Conservation (phyloP, 495 filamentous ascomycete genomes). For the Xylaria longipes region DNA sequence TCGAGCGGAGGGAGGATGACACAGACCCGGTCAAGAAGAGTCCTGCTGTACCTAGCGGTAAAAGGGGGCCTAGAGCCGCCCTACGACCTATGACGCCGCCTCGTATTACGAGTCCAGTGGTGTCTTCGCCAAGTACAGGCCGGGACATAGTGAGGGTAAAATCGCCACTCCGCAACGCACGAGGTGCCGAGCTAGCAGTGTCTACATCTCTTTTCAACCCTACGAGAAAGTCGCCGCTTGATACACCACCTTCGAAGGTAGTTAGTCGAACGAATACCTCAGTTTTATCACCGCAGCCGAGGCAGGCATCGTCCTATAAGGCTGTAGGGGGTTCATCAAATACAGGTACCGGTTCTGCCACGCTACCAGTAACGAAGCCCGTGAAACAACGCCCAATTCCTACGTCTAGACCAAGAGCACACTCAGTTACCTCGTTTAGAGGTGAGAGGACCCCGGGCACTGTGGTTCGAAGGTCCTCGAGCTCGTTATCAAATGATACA, state of each 20-base stretch:
- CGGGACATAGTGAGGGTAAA: background rate
- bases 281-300: slow-evolving; percentile 32
- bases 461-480: slow-evolving; percentile 34
- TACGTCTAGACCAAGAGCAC: background rate
- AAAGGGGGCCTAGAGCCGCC: slow-evolving; percentile 33
- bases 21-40: slow-evolving; percentile 49
- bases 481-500: slow-evolving; percentile 49
- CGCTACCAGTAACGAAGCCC: background rate
- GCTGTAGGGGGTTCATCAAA: slow-evolving; percentile 18
- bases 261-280: slow-evolving; percentile 22
- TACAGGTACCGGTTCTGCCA: background rate
- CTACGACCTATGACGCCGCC: slow-evolving; percentile 34
- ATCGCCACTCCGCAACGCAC: slow-evolving; percentile 15
- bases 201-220: background rate
- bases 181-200: slow-evolving; percentile 15
- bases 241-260: slow-evolving; percentile 26
- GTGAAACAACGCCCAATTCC: slow-evolving; percentile 4
- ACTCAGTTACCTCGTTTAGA: slow-evolving; percentile 6
- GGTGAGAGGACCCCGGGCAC: background rate
- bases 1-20: slow-evolving; percentile 54
- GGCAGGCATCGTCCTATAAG: slow-evolving; percentile 27
- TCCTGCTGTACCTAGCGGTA: slow-evolving; percentile 4
- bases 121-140: slow-evolving; percentile 24
- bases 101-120: slow-evolving; percentile 31
- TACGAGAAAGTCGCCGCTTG: slow-evolving; percentile 24